Evolutionary conservation across 148 eudicot species (phyloP).

Genomic region (Silene latifolia): DNA sequence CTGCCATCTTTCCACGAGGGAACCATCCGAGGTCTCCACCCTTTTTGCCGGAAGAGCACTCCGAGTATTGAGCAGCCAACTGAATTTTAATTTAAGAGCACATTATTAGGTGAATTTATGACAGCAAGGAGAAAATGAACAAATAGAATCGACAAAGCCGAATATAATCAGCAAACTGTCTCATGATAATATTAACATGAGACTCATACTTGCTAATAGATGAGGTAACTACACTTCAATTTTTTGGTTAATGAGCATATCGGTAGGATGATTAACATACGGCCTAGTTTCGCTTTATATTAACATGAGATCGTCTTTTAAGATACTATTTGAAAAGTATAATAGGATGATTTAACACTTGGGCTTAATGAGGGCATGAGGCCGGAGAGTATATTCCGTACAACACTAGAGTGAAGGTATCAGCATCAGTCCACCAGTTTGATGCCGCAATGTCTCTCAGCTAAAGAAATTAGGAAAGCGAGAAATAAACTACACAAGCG

Average conservation of each 20-base stretch:
- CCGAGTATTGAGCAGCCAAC: constrained; percentile 93
- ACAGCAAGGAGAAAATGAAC: background rate
- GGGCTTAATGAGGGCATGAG: too few relatives aligned
- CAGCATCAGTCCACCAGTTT: background rate
- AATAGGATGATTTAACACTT: too few relatives aligned
- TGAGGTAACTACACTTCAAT: too few relatives aligned
- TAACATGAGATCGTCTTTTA: too few relatives aligned
- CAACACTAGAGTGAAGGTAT: background rate
- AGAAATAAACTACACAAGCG: background rate
- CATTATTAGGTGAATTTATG: background rate
- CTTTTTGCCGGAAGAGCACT: constrained; percentile 95
- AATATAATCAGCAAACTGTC: background rate
- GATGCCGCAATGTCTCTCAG: background rate
- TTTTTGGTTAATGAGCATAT: too few relatives aligned
- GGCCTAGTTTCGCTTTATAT: too few relatives aligned
- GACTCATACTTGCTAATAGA: too few relatives aligned
- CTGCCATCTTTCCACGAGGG: constrained; percentile 98
- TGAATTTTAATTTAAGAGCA: constrained; percentile 30
- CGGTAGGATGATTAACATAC: too few relatives aligned
- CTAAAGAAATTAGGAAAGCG: background rate
- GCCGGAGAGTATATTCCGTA: too few relatives aligned
- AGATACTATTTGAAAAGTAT: too few relatives aligned
- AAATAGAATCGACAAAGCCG: background rate
- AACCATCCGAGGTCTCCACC: constrained; percentile 99
- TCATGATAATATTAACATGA: too few relatives aligned